Percentiles rank a stretch among this genome's conserved stretches.
phyloP scores from a whole-genome alignment of 495 filamentous ascomycete genomes.

The Collariella sp. region DNA sequence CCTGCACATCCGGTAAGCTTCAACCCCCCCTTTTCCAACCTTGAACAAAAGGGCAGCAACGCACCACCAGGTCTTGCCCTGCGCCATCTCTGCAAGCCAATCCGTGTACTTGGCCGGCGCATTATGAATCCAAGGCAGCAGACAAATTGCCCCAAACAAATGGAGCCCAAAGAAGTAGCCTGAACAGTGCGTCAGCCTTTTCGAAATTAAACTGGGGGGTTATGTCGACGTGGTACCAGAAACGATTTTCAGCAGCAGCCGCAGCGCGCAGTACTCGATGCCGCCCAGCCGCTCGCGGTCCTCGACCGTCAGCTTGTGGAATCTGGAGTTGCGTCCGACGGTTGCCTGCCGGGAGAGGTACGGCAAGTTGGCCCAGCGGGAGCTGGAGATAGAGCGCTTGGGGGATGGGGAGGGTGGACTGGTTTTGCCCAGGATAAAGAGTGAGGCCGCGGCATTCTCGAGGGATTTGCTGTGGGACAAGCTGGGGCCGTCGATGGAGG shows the following conservation, averaged over 20 bases:
- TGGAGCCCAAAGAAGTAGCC: slow-evolving; percentile 68
- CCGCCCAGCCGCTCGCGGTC: slow-evolving; percentile 83
- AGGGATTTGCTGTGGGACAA: neutral
- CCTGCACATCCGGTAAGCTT: slow-evolving; percentile 21
- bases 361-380: slow-evolving; percentile 43
- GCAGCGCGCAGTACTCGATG: slow-evolving; percentile 81
- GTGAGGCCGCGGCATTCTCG: neutral
- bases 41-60: neutral
- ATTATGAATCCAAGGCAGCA: slow-evolving; percentile 68
- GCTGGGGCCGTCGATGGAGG: neutral
- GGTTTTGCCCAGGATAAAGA: neutral
- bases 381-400: slow-evolving; percentile 21
- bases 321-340: slow-evolving; percentile 77
- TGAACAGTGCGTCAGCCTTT: slow-evolving; percentile 18
- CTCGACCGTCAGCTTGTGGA: slow-evolving; percentile 69
- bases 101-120: slow-evolving; percentile 44
- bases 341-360: slow-evolving; percentile 87
- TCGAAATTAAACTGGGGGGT: neutral
- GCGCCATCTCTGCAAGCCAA: slow-evolving; percentile 49
- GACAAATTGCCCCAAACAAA: slow-evolving; percentile 54
- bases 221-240: slow-evolving; percentile 16
- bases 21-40: neutral
- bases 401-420: neutral
- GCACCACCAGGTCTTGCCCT: slow-evolving; percentile 63
- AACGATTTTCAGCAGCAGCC: slow-evolving; percentile 66